Evolutionary conservation across 1,139 yeast species (phyloP).

Genomic region (Lodderomyces jiufengensis): DNA sequence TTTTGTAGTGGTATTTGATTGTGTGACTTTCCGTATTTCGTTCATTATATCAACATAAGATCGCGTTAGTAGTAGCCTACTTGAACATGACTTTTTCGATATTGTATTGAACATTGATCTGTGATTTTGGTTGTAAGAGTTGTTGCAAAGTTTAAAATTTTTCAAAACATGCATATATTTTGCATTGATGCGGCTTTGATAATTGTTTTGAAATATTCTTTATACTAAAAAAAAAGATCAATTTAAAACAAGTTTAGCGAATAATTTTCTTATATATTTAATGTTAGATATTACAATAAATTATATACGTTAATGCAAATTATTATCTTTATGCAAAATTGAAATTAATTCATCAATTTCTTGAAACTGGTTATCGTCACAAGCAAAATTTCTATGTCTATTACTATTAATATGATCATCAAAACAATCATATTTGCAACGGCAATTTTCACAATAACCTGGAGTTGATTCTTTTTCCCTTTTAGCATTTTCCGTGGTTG

Average conservation of each 20-base stretch:
- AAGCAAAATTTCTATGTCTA: slow-evolving; percentile 80
- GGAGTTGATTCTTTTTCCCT: slow-evolving; percentile 53
- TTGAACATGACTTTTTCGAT: neutral
- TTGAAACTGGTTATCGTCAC: slow-evolving; percentile 64
- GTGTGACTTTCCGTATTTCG: slow-evolving; percentile 3
- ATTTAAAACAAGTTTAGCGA: too few species aligned
- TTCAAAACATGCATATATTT: too few species aligned
- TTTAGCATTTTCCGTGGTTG: slow-evolving; percentile 17
- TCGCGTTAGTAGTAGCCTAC: slow-evolving; percentile 5
- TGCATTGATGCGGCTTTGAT: too few species aligned
- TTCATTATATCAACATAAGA: slow-evolving; percentile 3
- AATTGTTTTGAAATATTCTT: too few species aligned
- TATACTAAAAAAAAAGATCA: too few species aligned
- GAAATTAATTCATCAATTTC: slow-evolving; percentile 71
- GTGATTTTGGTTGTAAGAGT: too few species aligned
- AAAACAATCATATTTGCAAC: slow-evolving; percentile 78
- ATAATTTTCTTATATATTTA: too few species aligned
- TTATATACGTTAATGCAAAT: too few species aligned
- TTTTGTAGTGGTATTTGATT: neutral
- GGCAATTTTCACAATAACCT: slow-evolving; percentile 93
- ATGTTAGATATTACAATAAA: too few species aligned
- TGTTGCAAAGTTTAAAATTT: too few species aligned
- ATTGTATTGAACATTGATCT: neutral
- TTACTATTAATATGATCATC: slow-evolving; percentile 70
- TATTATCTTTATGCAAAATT: slow-evolving; percentile 25